Evolutionary conservation across 179 eudicot species (phyloP).

Genomic region (Carnegiea gigantea): DNA sequence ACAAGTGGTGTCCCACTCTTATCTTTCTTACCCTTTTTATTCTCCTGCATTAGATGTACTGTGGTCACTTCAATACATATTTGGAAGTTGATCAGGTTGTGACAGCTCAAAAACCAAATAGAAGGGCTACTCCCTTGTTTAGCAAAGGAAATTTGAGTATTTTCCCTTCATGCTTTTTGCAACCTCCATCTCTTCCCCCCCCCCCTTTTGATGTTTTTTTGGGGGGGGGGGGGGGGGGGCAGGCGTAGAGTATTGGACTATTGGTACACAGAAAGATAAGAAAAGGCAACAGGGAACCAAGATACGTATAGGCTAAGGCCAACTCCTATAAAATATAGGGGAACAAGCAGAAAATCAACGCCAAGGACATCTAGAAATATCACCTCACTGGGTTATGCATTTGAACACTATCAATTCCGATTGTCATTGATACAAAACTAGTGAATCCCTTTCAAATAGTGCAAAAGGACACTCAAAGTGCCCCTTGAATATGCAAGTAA

Average conservation of each 20-base stretch:
- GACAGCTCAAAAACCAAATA: neutral
- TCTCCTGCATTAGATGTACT: slow-evolving; percentile 37
- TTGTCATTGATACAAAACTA: neutral
- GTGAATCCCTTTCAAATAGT: neutral
- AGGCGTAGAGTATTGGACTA: too few relatives aligned
- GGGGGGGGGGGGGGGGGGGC: too few relatives aligned
- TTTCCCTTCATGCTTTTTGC: too few relatives aligned
- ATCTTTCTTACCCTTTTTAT: slow-evolving; percentile 55
- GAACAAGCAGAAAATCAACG: neutral
- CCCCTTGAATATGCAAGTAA: slow-evolving; percentile 2
- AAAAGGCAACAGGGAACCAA: neutral
- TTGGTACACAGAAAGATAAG: neutral
- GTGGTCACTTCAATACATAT: neutral
- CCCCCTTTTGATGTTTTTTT: too few relatives aligned
- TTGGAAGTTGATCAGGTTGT: slow-evolving; percentile 1
- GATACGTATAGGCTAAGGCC: neutral
- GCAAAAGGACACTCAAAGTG: neutral
- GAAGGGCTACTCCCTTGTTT: neutral
- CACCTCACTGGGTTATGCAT: neutral
- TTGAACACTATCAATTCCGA: neutral
- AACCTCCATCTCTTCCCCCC: too few relatives aligned
- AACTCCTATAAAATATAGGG: neutral
- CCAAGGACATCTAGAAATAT: neutral
- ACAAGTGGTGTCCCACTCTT: slow-evolving; percentile 75
- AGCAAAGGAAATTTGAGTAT: neutral